These are phyloP conservation scores for Botrytis hyacinthi DNA, from an alignment of 2,329 filamentous ascomycete species.

Conservation along the genomic window DNA sequence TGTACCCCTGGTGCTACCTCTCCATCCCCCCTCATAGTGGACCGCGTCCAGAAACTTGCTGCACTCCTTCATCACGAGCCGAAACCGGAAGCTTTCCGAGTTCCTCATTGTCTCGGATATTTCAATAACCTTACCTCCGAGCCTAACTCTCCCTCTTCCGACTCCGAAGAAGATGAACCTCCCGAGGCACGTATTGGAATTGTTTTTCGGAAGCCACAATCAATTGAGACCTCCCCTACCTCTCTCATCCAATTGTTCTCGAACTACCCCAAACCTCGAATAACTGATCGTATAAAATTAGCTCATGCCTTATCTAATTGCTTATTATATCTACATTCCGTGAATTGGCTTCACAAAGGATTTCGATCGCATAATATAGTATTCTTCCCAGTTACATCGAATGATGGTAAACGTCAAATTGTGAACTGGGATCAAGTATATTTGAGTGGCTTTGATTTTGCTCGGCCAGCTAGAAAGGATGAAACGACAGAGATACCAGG, in stretches of 20 bases:
- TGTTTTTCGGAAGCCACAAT: conserved; percentile 50
- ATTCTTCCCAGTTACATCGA: conserved; percentile 44
- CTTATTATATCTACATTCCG: conserved; percentile 53
- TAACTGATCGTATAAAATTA: conserved; percentile 52
- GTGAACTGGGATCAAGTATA: conserved; percentile 45
- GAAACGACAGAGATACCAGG: conserved; percentile 51
- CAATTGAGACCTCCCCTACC: conserved; percentile 43
- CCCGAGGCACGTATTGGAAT: conserved; percentile 50
- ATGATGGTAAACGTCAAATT: not conserved
- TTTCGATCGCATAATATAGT: conserved; percentile 53
- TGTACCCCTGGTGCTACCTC: conserved; percentile 39
- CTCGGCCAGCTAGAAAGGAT: conserved; percentile 49
- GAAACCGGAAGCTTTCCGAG: conserved; percentile 50
- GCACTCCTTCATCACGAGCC: conserved; percentile 48
- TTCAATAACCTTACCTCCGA: conserved; percentile 44
- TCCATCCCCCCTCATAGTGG: conserved; percentile 44
- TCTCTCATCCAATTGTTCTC: conserved; percentile 50
- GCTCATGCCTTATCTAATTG: conserved; percentile 53
- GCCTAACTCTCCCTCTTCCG: conserved; percentile 15
- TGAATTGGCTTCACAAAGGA: conserved; percentile 60
- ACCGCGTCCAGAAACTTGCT: conserved; percentile 49
- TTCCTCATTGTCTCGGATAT: conserved; percentile 52
- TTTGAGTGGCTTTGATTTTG: conserved; percentile 55
- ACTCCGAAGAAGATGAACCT: conserved; percentile 43
- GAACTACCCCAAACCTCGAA: conserved; percentile 45